These are phyloP conservation scores for Xanthoceras sorbifolium DNA, from an alignment of 345 rosid genomes.

Conservation along the genomic window DNA sequence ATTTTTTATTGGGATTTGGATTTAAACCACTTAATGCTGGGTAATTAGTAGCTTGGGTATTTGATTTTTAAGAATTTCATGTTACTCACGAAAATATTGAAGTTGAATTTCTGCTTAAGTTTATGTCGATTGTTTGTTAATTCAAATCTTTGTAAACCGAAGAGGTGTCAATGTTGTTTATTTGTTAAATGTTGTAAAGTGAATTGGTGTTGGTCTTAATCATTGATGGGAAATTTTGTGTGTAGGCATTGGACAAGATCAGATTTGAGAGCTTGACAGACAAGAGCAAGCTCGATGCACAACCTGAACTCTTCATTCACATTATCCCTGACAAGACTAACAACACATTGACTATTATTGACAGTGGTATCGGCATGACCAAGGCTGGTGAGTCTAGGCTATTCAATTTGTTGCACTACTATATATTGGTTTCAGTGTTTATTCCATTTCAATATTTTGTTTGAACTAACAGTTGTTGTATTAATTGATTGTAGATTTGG, in stretches of 20 bases:
- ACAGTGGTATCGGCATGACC: constrained; percentile 89
- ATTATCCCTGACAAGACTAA: constrained; percentile 80
- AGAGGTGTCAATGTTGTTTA: no score
- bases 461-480: no score
- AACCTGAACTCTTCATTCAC: constrained; percentile 82
- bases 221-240: not conserved
- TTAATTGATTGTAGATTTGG: constrained; percentile 54
- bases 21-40: not conserved
- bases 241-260: constrained; percentile 86
- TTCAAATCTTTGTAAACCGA: no score
- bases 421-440: not conserved
- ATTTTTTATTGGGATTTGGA: no score
- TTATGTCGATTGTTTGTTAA: no score
- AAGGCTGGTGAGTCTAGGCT: constrained; percentile 63
- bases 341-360: constrained; percentile 62
- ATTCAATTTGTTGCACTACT: no score
- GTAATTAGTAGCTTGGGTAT: not conserved
- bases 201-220: no score
- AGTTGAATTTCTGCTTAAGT: not conserved
- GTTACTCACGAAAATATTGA: not conserved
- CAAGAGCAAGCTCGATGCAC: constrained; percentile 83
- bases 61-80: no score
- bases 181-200: no score
- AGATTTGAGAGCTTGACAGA: constrained; percentile 87
- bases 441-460: not conserved